These are phyloP conservation scores for Didymella sp. DNA, from an alignment of 2,329 filamentous ascomycete species.

Conservation along the genomic window DNA sequence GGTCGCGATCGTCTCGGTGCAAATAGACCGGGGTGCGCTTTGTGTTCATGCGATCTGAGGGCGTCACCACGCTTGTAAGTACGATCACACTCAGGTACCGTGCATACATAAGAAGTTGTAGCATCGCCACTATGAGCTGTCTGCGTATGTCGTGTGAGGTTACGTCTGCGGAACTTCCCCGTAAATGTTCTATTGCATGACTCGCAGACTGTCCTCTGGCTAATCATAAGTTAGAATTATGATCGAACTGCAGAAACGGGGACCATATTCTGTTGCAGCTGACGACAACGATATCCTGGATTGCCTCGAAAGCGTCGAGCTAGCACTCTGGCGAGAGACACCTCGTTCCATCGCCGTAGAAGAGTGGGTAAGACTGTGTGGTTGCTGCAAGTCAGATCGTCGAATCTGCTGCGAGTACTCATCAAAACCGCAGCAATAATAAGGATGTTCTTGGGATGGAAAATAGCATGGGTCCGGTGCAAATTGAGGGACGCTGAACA, in stretches of 20 bases:
- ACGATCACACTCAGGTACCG: background rate
- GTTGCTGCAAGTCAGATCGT: background rate
- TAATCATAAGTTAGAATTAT: background rate
- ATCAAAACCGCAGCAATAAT: background rate
- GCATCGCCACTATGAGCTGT: background rate
- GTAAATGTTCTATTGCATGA: background rate
- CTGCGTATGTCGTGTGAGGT: background rate
- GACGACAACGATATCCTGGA: background rate
- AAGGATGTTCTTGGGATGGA: background rate
- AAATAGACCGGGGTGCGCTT: background rate
- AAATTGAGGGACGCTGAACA: background rate
- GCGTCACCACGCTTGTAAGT: conserved; percentile 1
- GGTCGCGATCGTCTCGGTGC: background rate
- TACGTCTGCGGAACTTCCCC: background rate
- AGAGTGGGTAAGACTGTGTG: background rate
- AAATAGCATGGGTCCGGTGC: background rate
- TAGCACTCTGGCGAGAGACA: background rate
- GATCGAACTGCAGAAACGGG: background rate
- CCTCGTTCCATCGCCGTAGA: background rate
- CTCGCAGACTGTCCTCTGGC: background rate
- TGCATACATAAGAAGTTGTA: background rate
- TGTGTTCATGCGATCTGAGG: background rate
- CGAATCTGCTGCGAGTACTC: background rate
- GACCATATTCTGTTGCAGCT: background rate
- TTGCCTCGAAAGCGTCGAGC: background rate